Conservation (phyloP, 805 yeast genomes). For the Saccharomycopsis sp. region DNA sequence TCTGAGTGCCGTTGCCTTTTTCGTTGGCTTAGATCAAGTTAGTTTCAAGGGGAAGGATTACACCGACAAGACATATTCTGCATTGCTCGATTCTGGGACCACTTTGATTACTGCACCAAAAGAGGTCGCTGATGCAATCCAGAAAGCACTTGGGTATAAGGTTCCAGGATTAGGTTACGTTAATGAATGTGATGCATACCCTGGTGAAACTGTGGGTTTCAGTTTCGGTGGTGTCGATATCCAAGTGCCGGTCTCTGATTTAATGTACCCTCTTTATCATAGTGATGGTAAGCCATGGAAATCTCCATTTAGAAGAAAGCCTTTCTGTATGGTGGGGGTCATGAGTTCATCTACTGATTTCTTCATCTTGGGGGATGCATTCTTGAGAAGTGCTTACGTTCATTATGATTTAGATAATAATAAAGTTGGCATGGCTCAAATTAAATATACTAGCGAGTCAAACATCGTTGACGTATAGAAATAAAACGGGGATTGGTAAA, state of each 20-base stretch:
- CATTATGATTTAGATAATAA: constrained; percentile 57
- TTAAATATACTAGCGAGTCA: constrained; percentile 24
- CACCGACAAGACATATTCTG: constrained; percentile 26
- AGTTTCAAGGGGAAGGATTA: constrained; percentile 13
- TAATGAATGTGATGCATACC: constrained; percentile 8
- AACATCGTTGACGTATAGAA: constrained; percentile 20
- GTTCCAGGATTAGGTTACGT: constrained; percentile 32
- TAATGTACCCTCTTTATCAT: constrained; percentile 11
- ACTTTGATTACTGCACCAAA: constrained; percentile 43
- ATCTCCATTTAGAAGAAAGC: background rate
- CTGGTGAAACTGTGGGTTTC: constrained; percentile 1
- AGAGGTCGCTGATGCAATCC: background rate
- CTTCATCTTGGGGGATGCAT: constrained; percentile 36
- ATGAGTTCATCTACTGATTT: background rate
- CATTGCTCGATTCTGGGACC: constrained; percentile 50
- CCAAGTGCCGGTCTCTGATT: constrained; percentile 8
- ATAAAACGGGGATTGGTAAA: too few relatives aligned
- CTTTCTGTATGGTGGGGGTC: constrained; percentile 12
- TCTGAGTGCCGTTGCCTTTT: constrained; percentile 19
- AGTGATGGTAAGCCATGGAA: constrained; percentile 6
- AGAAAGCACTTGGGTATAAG: constrained; percentile 29
- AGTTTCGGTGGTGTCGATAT: constrained; percentile 2
- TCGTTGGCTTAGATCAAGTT: constrained; percentile 9
- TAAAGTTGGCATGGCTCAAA: constrained; percentile 51
- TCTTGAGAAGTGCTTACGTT: constrained; percentile 36